Evolutionary conservation across 306 rosid species (phyloP).

Genomic region (Corylus heterophylla): DNA sequence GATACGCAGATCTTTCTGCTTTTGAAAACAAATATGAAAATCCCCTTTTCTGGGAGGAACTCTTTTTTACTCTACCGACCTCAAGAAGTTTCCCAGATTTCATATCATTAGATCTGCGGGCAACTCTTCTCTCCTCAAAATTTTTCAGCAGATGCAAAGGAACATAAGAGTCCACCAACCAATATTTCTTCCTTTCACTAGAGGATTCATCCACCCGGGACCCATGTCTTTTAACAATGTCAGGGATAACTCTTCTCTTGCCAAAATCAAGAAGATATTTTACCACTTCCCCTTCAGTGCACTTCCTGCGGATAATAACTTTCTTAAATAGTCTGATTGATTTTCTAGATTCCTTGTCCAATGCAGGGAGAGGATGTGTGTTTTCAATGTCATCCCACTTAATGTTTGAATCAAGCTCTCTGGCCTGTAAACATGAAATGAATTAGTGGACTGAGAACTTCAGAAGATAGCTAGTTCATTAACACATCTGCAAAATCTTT

Average conservation of each 20-base stretch:
- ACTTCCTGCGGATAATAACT: slow-evolving; percentile 87
- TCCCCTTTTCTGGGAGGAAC: slow-evolving; percentile 42
- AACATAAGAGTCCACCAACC: slow-evolving; percentile 79
- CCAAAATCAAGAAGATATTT: slow-evolving; percentile 97
- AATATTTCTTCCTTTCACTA: slow-evolving; percentile 80
- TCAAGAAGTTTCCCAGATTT: slow-evolving; percentile 50
- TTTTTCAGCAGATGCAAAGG: slow-evolving; percentile 89
- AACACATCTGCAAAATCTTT: not conserved
- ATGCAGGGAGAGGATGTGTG: slow-evolving; percentile 55
- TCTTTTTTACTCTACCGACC: slow-evolving; percentile 38
- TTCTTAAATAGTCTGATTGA: slow-evolving; percentile 86
- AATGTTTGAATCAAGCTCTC: slow-evolving; percentile 84
- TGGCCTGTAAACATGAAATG: slow-evolving; percentile 60
- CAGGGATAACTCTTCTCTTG: slow-evolving; percentile 87
- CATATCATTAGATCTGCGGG: slow-evolving; percentile 61
- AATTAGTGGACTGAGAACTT: slow-evolving; percentile 24
- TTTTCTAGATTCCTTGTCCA: slow-evolving; percentile 84
- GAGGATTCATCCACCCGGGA: slow-evolving; percentile 61
- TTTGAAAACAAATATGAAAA: slow-evolving; percentile 81
- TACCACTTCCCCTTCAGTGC: slow-evolving; percentile 53
- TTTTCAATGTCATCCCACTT: slow-evolving; percentile 92
- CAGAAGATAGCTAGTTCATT: slow-evolving; percentile 23
- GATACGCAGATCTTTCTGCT: slow-evolving; percentile 67
- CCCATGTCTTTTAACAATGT: slow-evolving; percentile 64
- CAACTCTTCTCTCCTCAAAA: slow-evolving; percentile 87